Base-by-base conservation (phyloP, 2,329 filamentous ascomycete genomes). In the Xylariaceae sp. region DNA sequence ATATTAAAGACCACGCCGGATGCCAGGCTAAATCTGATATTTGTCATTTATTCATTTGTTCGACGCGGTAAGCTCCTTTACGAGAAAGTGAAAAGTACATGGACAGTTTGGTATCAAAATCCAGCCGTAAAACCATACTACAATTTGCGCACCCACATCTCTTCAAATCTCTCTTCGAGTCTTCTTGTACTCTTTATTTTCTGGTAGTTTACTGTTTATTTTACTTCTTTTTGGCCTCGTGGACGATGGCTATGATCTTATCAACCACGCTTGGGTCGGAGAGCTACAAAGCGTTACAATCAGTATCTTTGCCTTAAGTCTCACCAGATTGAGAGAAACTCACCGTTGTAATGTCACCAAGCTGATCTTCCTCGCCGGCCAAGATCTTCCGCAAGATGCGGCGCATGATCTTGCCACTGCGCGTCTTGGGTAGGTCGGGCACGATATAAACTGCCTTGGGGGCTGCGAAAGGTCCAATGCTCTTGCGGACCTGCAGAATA, bases 351-450 rank as follows among this genome's bases (percentile, higher is more conserved):
- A 80, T 95, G 66, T 99, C 94, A 62, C 94, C 94, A 47, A 99
- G 78, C 72, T 95, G 91, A 69, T 99, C 94, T 73, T 96, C 92
- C 76, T 99, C 94, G 33, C 92, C 92, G 14, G 91, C 91, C 60
- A 99, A 73, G 65, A 99, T 95, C 89, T 99, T 99, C 63, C 94
- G 82, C 75, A 99, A 73, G 66, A 99, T 95, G 57, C 94, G 85
- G 56, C 94, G 83, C 94, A 99, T 99, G 66, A 99, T 99, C 86
- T 99, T 99, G 59, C 94, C 94, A 61, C 89, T 95, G 61, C 94
- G 82, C 35, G 94, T 99, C 84, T 99, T 97, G 63, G 94, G 94
- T 58, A 99, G 81, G 68, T 99, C 94, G 3, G 90, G 87, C 40
- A 99, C 88, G 47, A 95, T 82, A 68, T 85, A 94, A 56, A 99